phyloP scores from a whole-genome alignment of 371 early-diverging fungal genomes.

The Fennellomyces sp. region DNA sequence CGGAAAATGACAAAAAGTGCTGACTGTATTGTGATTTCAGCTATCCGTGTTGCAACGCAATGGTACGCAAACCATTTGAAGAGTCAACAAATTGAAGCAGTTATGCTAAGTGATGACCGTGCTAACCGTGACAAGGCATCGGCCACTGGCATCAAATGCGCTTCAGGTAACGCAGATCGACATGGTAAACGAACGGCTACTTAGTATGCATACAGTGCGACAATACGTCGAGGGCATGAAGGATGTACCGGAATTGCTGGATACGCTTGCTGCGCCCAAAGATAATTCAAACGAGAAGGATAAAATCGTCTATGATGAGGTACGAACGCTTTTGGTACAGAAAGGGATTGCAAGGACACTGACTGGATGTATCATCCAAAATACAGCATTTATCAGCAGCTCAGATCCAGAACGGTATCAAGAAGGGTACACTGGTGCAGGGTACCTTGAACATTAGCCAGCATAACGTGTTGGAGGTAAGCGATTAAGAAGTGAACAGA shows the following conservation, averaged over 20 bases:
- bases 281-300: slow-evolving; percentile 35
- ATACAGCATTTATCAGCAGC: slow-evolving; percentile 68
- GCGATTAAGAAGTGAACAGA: background rate
- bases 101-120: slow-evolving; percentile 89
- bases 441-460: slow-evolving; percentile 81
- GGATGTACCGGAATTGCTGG: slow-evolving; percentile 81
- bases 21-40: slow-evolving; percentile 35
- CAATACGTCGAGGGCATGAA: slow-evolving; percentile 54
- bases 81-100: slow-evolving; percentile 45
- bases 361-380: background rate
- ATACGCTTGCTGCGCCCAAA: slow-evolving; percentile 81
- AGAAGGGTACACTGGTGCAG: slow-evolving; percentile 78
- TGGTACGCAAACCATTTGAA: slow-evolving; percentile 86
- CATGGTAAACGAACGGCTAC: background rate
- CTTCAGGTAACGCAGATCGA: slow-evolving; percentile 50
- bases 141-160: slow-evolving; percentile 62
- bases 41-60: slow-evolving; percentile 81
- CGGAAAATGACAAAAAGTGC: too few species aligned
- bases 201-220: slow-evolving; percentile 31
- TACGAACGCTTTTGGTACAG: slow-evolving; percentile 18
- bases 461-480: slow-evolving; percentile 86
- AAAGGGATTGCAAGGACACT: background rate
- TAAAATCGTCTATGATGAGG: slow-evolving; percentile 60
- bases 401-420: slow-evolving; percentile 85
- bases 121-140: slow-evolving; percentile 80